phyloP scores from a whole-genome alignment of 1,284 basidiomycete genomes.

The Wolfiporia cocos region DNA sequence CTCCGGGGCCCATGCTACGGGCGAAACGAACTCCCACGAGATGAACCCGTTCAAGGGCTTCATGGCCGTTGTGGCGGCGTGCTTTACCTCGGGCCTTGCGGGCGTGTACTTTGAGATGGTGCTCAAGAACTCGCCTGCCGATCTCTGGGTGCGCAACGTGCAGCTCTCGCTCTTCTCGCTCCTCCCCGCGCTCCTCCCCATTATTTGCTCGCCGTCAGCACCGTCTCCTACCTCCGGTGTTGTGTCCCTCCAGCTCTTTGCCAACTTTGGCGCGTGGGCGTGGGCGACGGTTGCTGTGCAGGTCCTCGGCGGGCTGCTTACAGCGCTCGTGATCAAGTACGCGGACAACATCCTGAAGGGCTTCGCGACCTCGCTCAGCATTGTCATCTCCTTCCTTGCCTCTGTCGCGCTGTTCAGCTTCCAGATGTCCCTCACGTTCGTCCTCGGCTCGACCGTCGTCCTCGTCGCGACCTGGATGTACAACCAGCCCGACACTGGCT shows the following conservation, averaged over 20 bases:
- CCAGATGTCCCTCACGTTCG: conserved; percentile 79
- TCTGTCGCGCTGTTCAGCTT: conserved; percentile 89
- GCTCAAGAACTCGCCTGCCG: conserved; percentile 82
- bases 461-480: conserved; percentile 87
- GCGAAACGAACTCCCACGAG: conserved; percentile 27
- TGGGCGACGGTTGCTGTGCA: conserved; percentile 90
- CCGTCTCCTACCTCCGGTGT: background rate
- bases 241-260: conserved; percentile 31
- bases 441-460: conserved; percentile 82
- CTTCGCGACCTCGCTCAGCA: conserved; percentile 91
- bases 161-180: conserved; percentile 94
- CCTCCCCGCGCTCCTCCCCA: conserved; percentile 82
- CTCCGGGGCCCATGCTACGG: conserved; percentile 25
- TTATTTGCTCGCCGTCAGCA: conserved; percentile 25
- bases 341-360: conserved; percentile 92
- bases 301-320: conserved; percentile 89
- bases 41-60: conserved; percentile 88
- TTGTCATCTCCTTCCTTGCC: conserved; percentile 91
- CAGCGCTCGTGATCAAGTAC: conserved; percentile 86
- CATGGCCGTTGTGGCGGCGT: conserved; percentile 83
- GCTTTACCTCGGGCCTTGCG: conserved; percentile 95
- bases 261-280: conserved; percentile 87
- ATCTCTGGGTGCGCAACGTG: conserved; percentile 96
- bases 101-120: conserved; percentile 99
- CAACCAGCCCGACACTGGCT: conserved; percentile 61